phyloP scores from a whole-genome alignment of 192 early-diverging fungal species.

The Coemansia sp. region DNA sequence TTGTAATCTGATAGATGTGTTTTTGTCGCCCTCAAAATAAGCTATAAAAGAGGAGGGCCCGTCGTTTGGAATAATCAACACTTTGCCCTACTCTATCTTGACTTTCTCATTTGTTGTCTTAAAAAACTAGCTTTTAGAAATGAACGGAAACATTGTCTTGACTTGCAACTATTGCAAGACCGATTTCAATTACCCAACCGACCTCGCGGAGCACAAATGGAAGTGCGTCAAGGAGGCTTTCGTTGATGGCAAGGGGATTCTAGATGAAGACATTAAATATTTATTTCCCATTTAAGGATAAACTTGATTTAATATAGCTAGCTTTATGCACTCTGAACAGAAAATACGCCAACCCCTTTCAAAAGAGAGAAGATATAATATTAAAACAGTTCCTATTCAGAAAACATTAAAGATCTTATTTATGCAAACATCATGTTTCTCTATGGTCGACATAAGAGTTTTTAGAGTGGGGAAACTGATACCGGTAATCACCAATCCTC shows the following conservation, averaged over 20 bases:
- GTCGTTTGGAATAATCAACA: neutral
- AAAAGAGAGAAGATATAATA: no score
- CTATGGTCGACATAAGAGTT: no score
- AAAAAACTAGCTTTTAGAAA: neutral
- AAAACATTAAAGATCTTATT: no score
- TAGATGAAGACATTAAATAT: neutral
- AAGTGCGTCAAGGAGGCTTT: neutral
- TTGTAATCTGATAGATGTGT: no score
- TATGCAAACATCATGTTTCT: no score
- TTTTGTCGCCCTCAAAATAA: neutral
- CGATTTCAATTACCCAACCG: neutral
- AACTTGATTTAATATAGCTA: neutral
- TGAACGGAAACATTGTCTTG: neutral
- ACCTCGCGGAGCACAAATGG: neutral
- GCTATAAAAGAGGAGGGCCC: neutral
- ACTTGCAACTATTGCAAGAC: neutral
- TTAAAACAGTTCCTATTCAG: no score
- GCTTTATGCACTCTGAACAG: no score
- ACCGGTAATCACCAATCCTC: no score
- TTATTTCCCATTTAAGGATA: neutral
- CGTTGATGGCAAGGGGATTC: neutral
- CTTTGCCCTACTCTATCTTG: neutral
- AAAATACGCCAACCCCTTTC: no score
- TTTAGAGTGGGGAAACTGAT: no score
- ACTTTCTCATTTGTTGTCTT: neutral